Evolutionary conservation across 306 rosid species (phyloP).

Genomic region (Prunus kanzakura): DNA sequence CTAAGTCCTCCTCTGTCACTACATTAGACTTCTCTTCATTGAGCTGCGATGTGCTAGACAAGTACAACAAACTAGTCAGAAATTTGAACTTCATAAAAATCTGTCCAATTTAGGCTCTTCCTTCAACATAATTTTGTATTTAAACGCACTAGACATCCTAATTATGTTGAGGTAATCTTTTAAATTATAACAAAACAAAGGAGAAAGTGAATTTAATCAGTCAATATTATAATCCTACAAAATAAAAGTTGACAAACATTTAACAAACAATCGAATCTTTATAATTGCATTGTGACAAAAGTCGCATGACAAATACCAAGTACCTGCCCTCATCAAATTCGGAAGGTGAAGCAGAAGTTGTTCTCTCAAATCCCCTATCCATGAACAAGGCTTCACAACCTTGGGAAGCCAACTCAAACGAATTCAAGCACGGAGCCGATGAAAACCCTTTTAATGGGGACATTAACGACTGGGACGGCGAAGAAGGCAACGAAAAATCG

Average conservation of each 20-base stretch:
- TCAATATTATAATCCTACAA: no score
- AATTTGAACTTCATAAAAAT: background rate
- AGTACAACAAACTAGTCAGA: slow-evolving; percentile 4
- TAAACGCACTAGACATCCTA: no score
- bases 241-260: background rate
- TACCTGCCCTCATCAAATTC: slow-evolving; percentile 38
- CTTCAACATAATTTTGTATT: background rate
- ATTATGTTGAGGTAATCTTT: no score
- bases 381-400: slow-evolving; percentile 12
- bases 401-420: background rate
- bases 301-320: background rate
- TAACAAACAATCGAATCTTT: background rate
- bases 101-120: background rate
- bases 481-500: slow-evolving; percentile 18
- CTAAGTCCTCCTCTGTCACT: slow-evolving; percentile 46
- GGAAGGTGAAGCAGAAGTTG: slow-evolving; percentile 17
- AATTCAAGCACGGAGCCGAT: slow-evolving; percentile 2
- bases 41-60: slow-evolving; percentile 10
- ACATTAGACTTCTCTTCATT: slow-evolving; percentile 25
- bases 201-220: no score
- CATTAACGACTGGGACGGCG: background rate
- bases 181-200: no score
- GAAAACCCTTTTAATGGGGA: slow-evolving; percentile 4
- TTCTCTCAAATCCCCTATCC: background rate
- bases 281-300: background rate